Conservation (phyloP, 306 rosid genomes). For the Prunus padus region DNA sequence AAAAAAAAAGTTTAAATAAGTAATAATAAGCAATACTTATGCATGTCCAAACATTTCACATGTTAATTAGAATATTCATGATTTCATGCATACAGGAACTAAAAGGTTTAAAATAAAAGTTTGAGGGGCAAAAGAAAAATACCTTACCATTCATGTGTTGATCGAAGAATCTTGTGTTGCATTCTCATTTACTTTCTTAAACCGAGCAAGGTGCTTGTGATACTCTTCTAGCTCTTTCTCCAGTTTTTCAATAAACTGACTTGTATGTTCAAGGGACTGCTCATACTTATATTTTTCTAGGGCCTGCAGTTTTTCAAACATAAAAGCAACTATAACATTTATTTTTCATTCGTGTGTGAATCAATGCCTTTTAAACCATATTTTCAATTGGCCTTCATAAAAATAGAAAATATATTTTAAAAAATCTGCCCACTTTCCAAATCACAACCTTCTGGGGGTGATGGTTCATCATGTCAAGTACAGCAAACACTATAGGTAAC, state of each 20-base stretch:
- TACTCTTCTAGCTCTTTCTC: constrained; percentile 81
- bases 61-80: background rate
- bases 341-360: background rate
- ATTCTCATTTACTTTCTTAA: constrained; percentile 44
- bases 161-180: constrained; percentile 24
- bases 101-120: background rate
- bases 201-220: constrained; percentile 53
- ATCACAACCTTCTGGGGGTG: background rate
- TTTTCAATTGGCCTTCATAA: background rate
- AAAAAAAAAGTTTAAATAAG: background rate
- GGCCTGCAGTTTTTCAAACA: constrained; percentile 52
- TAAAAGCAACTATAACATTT: background rate
- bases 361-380: background rate
- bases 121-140: background rate
- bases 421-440: background rate
- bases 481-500: background rate
- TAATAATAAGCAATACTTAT: background rate
- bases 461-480: background rate
- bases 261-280: constrained; percentile 84
- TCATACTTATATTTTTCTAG: constrained; percentile 65
- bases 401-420: background rate
- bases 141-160: constrained; percentile 13
- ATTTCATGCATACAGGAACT: background rate
- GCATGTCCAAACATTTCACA: background rate
- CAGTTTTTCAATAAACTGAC: constrained; percentile 81